Percentiles rank a stretch among this genome's conserved stretches.
Conservation (phyloP, 768 basidiomycete genomes). For the Coprinopsis marcescibilis region DNA sequence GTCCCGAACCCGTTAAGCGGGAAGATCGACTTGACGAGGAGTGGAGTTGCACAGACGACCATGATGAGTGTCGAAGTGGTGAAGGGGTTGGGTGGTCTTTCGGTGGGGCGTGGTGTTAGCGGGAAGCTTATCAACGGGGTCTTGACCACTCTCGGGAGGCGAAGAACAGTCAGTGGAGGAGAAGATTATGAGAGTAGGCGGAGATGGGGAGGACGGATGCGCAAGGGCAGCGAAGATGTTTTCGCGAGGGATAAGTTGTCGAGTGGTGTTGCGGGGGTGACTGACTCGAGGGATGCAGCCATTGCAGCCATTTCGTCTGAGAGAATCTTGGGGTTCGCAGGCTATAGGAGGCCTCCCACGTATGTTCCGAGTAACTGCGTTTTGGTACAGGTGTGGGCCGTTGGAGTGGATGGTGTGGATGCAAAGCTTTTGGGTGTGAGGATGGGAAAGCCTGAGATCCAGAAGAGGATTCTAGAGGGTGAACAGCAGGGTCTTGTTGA, state of each 20-base stretch:
- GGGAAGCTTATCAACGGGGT: background rate
- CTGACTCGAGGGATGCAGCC: background rate
- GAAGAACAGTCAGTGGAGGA: constrained; percentile 14
- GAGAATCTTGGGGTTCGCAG: constrained; percentile 56
- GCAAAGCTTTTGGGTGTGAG: constrained; percentile 53
- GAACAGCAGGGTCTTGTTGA: constrained; percentile 3
- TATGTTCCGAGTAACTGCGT: constrained; percentile 66
- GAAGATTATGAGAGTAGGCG: constrained; percentile 6
- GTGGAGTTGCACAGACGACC: constrained; percentile 78
- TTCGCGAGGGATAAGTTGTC: background rate
- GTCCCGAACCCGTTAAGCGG: constrained; percentile 12
- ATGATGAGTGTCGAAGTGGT: constrained; percentile 87
- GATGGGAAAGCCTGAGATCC: constrained; percentile 12
- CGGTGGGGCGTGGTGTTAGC: constrained; percentile 6
- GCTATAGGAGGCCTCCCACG: constrained; percentile 65
- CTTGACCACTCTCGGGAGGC: constrained; percentile 10
- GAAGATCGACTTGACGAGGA: constrained; percentile 64
- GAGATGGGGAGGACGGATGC: background rate
- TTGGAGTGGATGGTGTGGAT: constrained; percentile 75
- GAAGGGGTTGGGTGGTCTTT: constrained; percentile 38
- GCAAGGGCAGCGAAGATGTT: constrained; percentile 16
- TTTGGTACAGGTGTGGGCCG: constrained; percentile 87
- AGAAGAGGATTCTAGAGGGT: constrained; percentile 3
- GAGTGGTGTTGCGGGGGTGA: background rate
- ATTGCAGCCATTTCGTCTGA: constrained; percentile 10